Evolutionary conservation across 139 green algal species (phyloP).

Genomic region (Diplosphaera chodatii): DNA sequence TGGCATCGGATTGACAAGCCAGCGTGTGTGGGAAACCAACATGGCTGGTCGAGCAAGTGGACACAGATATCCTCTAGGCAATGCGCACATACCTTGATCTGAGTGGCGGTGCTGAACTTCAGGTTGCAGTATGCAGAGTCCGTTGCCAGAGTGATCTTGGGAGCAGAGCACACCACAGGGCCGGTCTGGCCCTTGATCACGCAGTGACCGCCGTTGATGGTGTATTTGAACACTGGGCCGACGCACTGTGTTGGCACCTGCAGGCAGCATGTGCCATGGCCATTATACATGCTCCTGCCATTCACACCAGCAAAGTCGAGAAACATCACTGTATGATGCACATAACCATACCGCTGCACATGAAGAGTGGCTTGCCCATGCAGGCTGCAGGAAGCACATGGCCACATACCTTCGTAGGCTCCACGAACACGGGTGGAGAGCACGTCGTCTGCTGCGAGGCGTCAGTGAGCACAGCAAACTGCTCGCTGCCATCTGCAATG

Average conservation of each 20-base stretch:
- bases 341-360: no score
- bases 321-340: no score
- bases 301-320: no score
- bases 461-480: background rate
- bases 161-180: background rate
- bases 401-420: background rate
- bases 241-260: background rate
- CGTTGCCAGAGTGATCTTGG: background rate
- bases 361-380: no score
- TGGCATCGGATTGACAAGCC: no score
- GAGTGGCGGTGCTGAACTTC: background rate
- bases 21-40: no score
- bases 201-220: background rate
- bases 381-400: no score
- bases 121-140: background rate
- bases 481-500: background rate
- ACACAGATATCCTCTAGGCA: no score
- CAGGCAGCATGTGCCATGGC: no score
- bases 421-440: background rate
- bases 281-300: no score
- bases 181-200: background rate
- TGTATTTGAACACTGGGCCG: background rate
- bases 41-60: no score
- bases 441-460: background rate
- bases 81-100: constrained; percentile 1